Evolutionary conservation across 2,329 filamentous ascomycete genomes (phyloP).

Genomic region (Aspergillus fischeri): DNA sequence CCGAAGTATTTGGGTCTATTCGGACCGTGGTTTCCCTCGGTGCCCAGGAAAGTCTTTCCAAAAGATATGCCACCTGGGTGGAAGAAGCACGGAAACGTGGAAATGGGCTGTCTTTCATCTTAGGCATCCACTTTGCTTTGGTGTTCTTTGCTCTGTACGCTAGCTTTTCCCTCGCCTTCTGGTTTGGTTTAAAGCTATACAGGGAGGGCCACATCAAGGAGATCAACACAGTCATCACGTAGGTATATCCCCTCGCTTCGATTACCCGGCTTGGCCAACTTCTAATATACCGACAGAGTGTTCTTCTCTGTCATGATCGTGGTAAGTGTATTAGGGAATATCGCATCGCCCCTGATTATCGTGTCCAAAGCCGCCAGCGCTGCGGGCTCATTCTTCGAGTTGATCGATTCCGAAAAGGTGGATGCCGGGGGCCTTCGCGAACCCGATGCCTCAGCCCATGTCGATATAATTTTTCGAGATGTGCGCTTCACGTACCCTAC

Average conservation of each 20-base stretch:
- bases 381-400: slow-evolving; percentile 28
- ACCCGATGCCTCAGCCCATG: slow-evolving; percentile 48
- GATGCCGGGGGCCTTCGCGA: slow-evolving; percentile 40
- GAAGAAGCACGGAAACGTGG: slow-evolving; percentile 34
- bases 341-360: slow-evolving; percentile 31
- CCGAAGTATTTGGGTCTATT: slow-evolving; percentile 41
- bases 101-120: slow-evolving; percentile 21
- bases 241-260: neutral
- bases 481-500: slow-evolving; percentile 70
- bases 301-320: slow-evolving; percentile 21
- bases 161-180: slow-evolving; percentile 35
- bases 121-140: slow-evolving; percentile 30
- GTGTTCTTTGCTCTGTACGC: slow-evolving; percentile 36
- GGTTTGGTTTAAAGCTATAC: slow-evolving; percentile 35
- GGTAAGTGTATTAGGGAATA: slow-evolving; percentile 22
- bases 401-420: slow-evolving; percentile 26
- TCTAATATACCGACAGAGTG: slow-evolving; percentile 3
- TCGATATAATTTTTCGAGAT: slow-evolving; percentile 58
- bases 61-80: slow-evolving; percentile 36
- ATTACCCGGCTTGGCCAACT: neutral
- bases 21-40: slow-evolving; percentile 44
- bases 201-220: slow-evolving; percentile 29
- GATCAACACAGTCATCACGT: slow-evolving; percentile 37
- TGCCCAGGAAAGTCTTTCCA: slow-evolving; percentile 34
- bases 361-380: slow-evolving; percentile 34